Base-by-base conservation (phyloP, 2,329 filamentous ascomycete species). In the Xylariaceae sp. region DNA sequence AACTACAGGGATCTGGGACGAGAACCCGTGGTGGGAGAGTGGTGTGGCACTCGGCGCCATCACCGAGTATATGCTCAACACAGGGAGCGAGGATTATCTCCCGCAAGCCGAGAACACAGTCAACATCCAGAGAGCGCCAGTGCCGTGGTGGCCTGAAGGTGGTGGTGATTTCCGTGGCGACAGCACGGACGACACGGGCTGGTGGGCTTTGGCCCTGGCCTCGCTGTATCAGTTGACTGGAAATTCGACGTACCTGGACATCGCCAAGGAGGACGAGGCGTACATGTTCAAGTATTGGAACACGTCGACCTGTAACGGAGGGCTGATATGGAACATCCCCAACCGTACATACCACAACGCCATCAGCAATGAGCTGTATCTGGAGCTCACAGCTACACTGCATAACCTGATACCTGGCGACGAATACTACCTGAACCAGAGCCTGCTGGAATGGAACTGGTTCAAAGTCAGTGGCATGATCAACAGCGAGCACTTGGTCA, bases 191-290 rank as follows among this genome's bases (percentile, higher is more conserved):
- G 73, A 76, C 48, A 69, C 71, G 48, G 64, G 70, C 13, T 76
- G 73, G 73, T 76, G 73, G 73, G 72, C 65, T 6, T 62, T 75
- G 42, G 73, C 66, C 6, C 68, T 72, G 65, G 67, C 73, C 16
- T 63, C 67, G 17, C 57, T 70, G 3, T 76, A 68, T 51, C 67
- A 75, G 51, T 56, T 72, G 12, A 76, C 72, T 0, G 57, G 62
- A 1, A 57, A 74, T 17, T 24, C 44, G 1, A 65, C 61, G 28
- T 76, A 74, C 46, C 65, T 76, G 9, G 53, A 69, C 34, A 63
- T 66, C 3, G 72, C 73, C 1, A 64, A 62, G 36, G 51, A 62
- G 4, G 66, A 76, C 29, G 75, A 74, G 42, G 63, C 69, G 28
- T 71, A 76, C 46, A 68, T 74, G 56, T 67, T 64, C 12, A 49